A percentile compares a stretch with the other conserved stretches of the same genome.
phyloP scores from a whole-genome alignment of 2,329 filamentous ascomycete species.

The Colletotrichum horii region DNA sequence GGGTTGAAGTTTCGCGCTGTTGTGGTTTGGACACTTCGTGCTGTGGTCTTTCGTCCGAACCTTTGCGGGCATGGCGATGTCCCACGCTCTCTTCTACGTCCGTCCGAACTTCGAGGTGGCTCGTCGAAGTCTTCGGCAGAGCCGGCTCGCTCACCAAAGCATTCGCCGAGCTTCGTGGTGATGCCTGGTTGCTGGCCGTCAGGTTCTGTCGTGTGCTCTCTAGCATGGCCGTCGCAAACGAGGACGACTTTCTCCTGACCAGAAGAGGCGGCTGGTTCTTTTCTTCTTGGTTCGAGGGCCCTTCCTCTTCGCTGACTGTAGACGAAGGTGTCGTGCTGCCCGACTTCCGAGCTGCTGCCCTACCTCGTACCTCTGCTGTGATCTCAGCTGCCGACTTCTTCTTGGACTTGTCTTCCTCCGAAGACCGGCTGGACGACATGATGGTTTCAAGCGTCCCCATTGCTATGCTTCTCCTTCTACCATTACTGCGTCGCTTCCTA shows the following conservation, averaged over 20 bases:
- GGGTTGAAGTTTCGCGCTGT: slow-evolving; percentile 29
- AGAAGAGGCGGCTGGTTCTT: slow-evolving; percentile 2
- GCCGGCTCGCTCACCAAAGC: slow-evolving; percentile 61
- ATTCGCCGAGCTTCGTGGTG: slow-evolving; percentile 39
- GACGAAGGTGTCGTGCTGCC: slow-evolving; percentile 34
- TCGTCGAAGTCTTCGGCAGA: slow-evolving; percentile 60
- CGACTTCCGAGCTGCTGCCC: slow-evolving; percentile 43
- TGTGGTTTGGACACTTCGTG: slow-evolving; percentile 29
- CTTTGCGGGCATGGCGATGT: slow-evolving; percentile 20
- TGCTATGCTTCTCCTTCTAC: slow-evolving; percentile 55
- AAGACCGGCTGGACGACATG: slow-evolving; percentile 69
- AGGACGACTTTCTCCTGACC: slow-evolving; percentile 23
- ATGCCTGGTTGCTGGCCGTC: slow-evolving; percentile 28
- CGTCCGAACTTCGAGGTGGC: slow-evolving; percentile 52
- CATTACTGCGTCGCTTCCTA: slow-evolving; percentile 44
- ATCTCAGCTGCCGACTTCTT: slow-evolving; percentile 65
- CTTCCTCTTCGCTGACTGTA: slow-evolving; percentile 33
- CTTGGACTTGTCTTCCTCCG: slow-evolving; percentile 65
- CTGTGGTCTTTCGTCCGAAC: slow-evolving; percentile 12
- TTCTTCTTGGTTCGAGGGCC: slow-evolving; percentile 26
- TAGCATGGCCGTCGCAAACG: slow-evolving; percentile 46
- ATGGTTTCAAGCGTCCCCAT: slow-evolving; percentile 71
- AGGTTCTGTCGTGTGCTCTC: slow-evolving; percentile 37
- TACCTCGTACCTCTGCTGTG: slow-evolving; percentile 58
- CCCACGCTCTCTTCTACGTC: slow-evolving; percentile 30